Conservation (phyloP, 257 asterid genomes). For the Solanum clarkiae region DNA sequence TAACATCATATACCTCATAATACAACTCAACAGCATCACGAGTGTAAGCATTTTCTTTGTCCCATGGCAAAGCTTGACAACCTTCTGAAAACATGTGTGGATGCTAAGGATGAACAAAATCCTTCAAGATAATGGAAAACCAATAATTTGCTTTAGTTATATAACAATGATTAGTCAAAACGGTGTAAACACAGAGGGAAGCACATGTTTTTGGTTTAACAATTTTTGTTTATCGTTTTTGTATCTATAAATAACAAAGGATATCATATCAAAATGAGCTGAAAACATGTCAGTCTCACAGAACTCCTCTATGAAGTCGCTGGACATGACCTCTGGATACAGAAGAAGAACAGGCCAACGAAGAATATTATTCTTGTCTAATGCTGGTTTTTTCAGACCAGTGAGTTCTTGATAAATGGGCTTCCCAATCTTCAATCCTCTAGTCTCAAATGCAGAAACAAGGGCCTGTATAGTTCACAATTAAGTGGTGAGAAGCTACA, state of each 20-base stretch:
- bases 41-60: slow-evolving; percentile 49
- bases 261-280: slow-evolving; percentile 82
- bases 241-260: slow-evolving; percentile 22
- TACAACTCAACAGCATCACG: slow-evolving; percentile 79
- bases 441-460: slow-evolving; percentile 56
- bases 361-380: slow-evolving; percentile 61
- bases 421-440: slow-evolving; percentile 65
- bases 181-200: not conserved
- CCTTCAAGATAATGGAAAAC: slow-evolving; percentile 1
- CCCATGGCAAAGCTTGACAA: slow-evolving; percentile 83
- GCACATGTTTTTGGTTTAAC: not conserved
- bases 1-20: slow-evolving; percentile 54
- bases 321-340: slow-evolving; percentile 88
- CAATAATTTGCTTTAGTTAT: not conserved
- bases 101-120: slow-evolving; percentile 44
- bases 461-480: slow-evolving; percentile 35
- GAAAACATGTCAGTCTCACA: slow-evolving; percentile 79
- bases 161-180: not conserved
- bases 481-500: slow-evolving; percentile 7
- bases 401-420: slow-evolving; percentile 81
- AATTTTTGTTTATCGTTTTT: not conserved
- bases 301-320: slow-evolving; percentile 84
- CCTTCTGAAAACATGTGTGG: slow-evolving; percentile 73
- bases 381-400: slow-evolving; percentile 59
- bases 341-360: slow-evolving; percentile 92